phyloP scores from a whole-genome alignment of 139 green algal species.

The Volvox reticuliferus region DNA sequence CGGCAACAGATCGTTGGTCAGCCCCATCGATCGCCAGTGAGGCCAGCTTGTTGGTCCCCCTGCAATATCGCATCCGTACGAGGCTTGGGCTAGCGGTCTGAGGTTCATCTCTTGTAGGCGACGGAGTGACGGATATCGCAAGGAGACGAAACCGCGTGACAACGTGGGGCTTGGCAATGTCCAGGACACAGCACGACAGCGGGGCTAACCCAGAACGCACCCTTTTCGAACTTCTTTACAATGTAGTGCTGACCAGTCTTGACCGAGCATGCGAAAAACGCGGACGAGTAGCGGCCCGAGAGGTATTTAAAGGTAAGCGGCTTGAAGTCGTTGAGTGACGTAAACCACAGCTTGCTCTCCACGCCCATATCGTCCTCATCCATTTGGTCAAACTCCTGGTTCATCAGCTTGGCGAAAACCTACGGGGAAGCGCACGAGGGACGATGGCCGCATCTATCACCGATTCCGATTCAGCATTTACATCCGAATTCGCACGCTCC shows the following conservation, averaged over 20 bases:
- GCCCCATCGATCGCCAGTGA: too few species aligned
- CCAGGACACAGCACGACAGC: too few species aligned
- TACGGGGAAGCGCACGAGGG: not conserved
- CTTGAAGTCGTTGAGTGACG: constrained; percentile 61
- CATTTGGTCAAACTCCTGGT: constrained; percentile 11
- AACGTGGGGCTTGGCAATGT: too few species aligned
- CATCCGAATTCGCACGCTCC: too few species aligned
- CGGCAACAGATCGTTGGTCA: too few species aligned
- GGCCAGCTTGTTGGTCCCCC: too few species aligned
- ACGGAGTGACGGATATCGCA: too few species aligned
- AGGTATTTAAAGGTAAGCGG: constrained; percentile 65
- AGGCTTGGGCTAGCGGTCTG: too few species aligned
- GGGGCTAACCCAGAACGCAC: constrained; percentile 20
- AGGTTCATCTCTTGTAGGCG: too few species aligned
- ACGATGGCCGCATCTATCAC: not conserved
- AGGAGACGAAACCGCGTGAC: too few species aligned
- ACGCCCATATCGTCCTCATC: constrained; percentile 36
- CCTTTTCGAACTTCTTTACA: constrained; percentile 67
- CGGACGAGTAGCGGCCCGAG: constrained; percentile 44
- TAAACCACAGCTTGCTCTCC: constrained; percentile 56
- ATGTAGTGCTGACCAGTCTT: constrained; percentile 63
- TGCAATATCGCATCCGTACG: too few species aligned
- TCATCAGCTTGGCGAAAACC: constrained; percentile 22
- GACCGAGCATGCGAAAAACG: constrained; percentile 63
- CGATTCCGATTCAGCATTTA: too few species aligned